Evolutionary conservation across 352 stramenopile genomes (phyloP).

Genomic region (Globisporangium okanoganense): DNA sequence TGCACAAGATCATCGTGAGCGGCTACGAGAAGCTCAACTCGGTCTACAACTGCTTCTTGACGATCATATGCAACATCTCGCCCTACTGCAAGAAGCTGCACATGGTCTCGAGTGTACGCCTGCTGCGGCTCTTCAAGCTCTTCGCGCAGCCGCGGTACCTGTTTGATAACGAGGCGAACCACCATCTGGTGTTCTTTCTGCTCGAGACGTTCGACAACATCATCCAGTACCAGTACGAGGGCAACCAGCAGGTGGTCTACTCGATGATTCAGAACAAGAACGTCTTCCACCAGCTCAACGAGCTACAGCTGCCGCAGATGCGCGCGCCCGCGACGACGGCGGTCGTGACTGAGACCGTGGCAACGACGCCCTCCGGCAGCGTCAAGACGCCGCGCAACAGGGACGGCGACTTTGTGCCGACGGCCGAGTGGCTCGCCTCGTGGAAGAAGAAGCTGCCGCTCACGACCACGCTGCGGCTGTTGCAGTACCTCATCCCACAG

Average conservation of each 20-base stretch:
- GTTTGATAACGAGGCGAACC: conserved; percentile 95
- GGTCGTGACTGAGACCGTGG: neutral
- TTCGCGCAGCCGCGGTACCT: conserved; percentile 93
- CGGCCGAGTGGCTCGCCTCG: conserved; percentile 91
- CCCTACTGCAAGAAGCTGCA: conserved; percentile 97
- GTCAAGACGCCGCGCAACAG: conserved; percentile 32
- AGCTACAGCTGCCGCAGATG: conserved; percentile 88
- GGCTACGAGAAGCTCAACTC: conserved; percentile 95
- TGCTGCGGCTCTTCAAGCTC: conserved; percentile 97
- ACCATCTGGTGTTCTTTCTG: conserved; percentile 95
- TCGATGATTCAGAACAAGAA: conserved; percentile 97
- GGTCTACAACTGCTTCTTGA: conserved; percentile 98
- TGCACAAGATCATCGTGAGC: conserved; percentile 98
- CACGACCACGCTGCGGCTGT: conserved; percentile 92
- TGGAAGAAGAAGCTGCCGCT: conserved; percentile 95
- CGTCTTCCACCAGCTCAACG: conserved; percentile 90
- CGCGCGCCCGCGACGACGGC: conserved; percentile 20
- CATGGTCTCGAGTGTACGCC: conserved; percentile 93
- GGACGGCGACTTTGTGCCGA: conserved; percentile 80
- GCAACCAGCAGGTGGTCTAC: conserved; percentile 98
- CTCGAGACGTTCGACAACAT: conserved; percentile 99
- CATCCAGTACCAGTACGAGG: conserved; percentile 98
- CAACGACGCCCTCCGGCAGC: neutral
- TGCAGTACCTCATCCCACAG: conserved; percentile 94
- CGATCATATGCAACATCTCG: conserved; percentile 98